A percentile compares a stretch with the other conserved stretches of the same genome.
Conservation (phyloP, 176 grass and related monocot genomes). For the Juncus effusus region DNA sequence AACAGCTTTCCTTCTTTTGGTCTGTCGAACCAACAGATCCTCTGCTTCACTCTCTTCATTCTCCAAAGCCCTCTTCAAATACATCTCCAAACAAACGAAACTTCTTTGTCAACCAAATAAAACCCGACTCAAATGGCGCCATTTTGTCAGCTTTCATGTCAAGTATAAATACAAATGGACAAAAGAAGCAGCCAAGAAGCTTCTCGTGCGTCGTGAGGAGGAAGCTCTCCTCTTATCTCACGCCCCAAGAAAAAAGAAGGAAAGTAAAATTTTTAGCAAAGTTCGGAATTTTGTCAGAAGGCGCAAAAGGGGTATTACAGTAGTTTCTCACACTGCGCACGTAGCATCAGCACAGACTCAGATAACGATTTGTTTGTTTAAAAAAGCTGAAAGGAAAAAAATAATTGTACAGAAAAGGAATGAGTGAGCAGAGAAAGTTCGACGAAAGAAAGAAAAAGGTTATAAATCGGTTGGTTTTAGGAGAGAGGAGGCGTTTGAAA, state of each 20-base stretch:
- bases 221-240: neutral
- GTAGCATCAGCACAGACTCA: slow-evolving; percentile 1
- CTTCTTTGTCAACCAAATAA: neutral
- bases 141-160: slow-evolving; percentile 8
- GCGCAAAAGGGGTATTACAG: slow-evolving; percentile 12
- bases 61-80: slow-evolving; percentile 20
- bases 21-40: slow-evolving; percentile 3
- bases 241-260: slow-evolving; percentile 14
- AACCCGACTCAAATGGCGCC: neutral
- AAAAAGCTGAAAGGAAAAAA: slow-evolving; percentile 14
- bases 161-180: slow-evolving; percentile 10
- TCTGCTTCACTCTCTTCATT: slow-evolving; percentile 13
- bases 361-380: slow-evolving; percentile 7
- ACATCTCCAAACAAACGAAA: slow-evolving; percentile 18
- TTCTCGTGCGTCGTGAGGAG: slow-evolving; percentile 28
- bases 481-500: neutral
- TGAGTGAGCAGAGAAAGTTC: slow-evolving; percentile 26
- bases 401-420: neutral
- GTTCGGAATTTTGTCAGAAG: slow-evolving; percentile 17
- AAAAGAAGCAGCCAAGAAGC: slow-evolving; percentile 29
- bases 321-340: slow-evolving; percentile 28
- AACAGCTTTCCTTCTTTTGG: slow-evolving; percentile 21
- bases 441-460: slow-evolving; percentile 13
- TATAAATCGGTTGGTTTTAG: slow-evolving; percentile 16
- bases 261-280: slow-evolving; percentile 27